Evolutionary conservation across 1,284 basidiomycete genomes (phyloP).

Genomic region (Austroboletus novae-zelandiae): DNA sequence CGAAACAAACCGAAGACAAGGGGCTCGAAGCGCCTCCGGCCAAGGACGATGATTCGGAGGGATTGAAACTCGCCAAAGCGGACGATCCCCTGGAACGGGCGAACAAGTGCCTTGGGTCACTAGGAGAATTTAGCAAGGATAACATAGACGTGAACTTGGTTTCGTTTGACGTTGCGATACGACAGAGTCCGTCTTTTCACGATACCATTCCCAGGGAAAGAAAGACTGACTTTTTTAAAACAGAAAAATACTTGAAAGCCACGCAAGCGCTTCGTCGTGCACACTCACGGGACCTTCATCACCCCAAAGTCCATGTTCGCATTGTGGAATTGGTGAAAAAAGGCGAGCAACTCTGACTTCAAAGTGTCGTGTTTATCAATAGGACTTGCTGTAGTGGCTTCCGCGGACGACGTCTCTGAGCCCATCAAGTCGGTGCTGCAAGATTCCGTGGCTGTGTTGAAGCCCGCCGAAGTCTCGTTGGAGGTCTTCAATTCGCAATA

Average conservation of each 20-base stretch:
- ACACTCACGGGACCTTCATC: conserved; percentile 50
- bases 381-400: conserved; percentile 35
- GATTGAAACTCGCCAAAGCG: conserved; percentile 64
- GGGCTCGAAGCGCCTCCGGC: conserved; percentile 60
- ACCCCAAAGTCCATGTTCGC: conserved; percentile 72
- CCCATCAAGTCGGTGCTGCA: conserved; percentile 44
- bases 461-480: conserved; percentile 57
- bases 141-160: conserved; percentile 73
- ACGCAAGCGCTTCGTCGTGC: conserved; percentile 67
- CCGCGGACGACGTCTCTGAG: conserved; percentile 41
- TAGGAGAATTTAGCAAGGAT: conserved; percentile 52
- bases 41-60: conserved; percentile 85
- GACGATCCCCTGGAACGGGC: conserved; percentile 78
- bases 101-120: conserved; percentile 67
- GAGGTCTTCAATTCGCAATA: conserved; percentile 75
- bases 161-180: conserved; percentile 77
- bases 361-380: neutral
- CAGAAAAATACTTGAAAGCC: conserved; percentile 83
- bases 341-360: conserved; percentile 38
- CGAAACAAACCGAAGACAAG: conserved; percentile 64
- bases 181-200: conserved; percentile 50
- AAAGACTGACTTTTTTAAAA: neutral
- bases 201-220: neutral
- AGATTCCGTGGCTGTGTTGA: conserved; percentile 46
- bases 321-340: conserved; percentile 62